A percentile compares a stretch with the other conserved stretches of the same genome.
These are phyloP conservation scores for Gyromitra esculenta DNA, from an alignment of 2,329 filamentous ascomycete genomes.

Conservation along the genomic window DNA sequence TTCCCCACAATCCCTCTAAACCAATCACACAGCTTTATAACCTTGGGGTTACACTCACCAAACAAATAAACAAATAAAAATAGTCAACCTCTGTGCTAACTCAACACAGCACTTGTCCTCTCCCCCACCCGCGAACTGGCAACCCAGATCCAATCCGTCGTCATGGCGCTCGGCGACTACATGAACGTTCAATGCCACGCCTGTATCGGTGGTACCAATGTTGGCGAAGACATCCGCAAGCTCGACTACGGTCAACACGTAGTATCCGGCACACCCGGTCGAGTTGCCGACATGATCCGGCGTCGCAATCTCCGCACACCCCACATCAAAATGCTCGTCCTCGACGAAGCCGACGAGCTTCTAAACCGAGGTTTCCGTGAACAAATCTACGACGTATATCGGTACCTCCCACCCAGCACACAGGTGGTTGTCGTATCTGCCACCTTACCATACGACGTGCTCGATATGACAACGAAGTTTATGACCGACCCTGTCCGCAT, in stretches of 20 bases:
- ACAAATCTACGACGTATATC: constrained; percentile 99
- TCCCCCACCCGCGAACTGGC: constrained; percentile 96
- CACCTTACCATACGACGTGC: constrained; percentile 94
- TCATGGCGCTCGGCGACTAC: constrained; percentile 99
- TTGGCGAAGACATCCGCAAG: constrained; percentile 96
- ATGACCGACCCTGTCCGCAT: constrained; percentile 98
- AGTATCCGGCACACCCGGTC: constrained; percentile 95
- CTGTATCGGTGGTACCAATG: constrained; percentile 97
- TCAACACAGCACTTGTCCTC: constrained; percentile 77
- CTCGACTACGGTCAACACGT: constrained; percentile 98
- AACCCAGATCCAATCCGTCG: constrained; percentile 97
- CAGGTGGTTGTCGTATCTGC: constrained; percentile 98
- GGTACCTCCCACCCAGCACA: constrained; percentile 92
- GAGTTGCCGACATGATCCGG: constrained; percentile 87
- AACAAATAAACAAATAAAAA: too few relatives aligned
- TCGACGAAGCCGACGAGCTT: constrained; percentile 79
- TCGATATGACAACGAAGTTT: constrained; percentile 99
- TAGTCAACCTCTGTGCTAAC: too few relatives aligned
- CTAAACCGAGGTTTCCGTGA: constrained; percentile 96
- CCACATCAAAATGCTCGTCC: constrained; percentile 80
- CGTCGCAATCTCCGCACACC: constrained; percentile 76
- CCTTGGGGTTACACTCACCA: too few relatives aligned
- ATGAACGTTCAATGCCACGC: constrained; percentile 99
- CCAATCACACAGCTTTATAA: too few relatives aligned
- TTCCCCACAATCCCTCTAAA: too few relatives aligned